A percentile compares a stretch with the other conserved stretches of the same genome.
phyloP scores from a whole-genome alignment of 1,139 yeast genomes.

The Suzukiozyma palmioleophila region DNA sequence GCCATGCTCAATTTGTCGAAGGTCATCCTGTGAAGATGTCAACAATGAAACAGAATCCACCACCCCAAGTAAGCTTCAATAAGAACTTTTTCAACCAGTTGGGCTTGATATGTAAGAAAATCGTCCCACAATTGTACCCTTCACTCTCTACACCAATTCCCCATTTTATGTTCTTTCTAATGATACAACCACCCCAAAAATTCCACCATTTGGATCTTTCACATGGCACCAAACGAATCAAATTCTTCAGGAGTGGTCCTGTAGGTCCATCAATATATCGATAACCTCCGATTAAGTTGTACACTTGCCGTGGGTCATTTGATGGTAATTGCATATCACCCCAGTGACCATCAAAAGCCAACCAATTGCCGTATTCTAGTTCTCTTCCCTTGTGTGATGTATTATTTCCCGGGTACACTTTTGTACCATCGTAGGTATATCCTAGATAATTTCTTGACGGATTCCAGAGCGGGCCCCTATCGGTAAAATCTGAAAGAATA shows the following conservation, averaged over 20 bases:
- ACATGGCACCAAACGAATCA: conserved; percentile 66
- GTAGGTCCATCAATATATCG: conserved; percentile 86
- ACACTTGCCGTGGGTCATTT: conserved; percentile 71
- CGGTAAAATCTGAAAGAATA: conserved; percentile 88
- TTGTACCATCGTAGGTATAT: conserved; percentile 66
- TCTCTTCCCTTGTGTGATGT: conserved; percentile 56
- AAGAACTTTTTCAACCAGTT: conserved; percentile 40
- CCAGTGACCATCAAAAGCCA: conserved; percentile 80
- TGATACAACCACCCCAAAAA: conserved; percentile 71
- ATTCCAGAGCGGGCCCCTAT: conserved; percentile 93
- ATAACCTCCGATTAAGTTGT: conserved; percentile 83
- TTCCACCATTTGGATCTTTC: conserved; percentile 88
- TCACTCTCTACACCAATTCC: conserved; percentile 90
- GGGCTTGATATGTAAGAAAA: conserved; percentile 52
- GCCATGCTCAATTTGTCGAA: neutral
- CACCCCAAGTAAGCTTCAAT: conserved; percentile 65
- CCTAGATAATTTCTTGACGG: conserved; percentile 79
- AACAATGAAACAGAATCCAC: conserved; percentile 58
- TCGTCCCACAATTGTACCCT: conserved; percentile 62
- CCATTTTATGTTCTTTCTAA: conserved; percentile 67
- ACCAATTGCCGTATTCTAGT: conserved; percentile 68
- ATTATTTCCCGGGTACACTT: conserved; percentile 35
- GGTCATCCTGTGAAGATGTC: conserved; percentile 53
- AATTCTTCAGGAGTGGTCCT: conserved; percentile 81
- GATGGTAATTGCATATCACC: conserved; percentile 73